Conservation (phyloP, 2,329 filamentous ascomycete genomes). For the Ciborinia camelliae region DNA sequence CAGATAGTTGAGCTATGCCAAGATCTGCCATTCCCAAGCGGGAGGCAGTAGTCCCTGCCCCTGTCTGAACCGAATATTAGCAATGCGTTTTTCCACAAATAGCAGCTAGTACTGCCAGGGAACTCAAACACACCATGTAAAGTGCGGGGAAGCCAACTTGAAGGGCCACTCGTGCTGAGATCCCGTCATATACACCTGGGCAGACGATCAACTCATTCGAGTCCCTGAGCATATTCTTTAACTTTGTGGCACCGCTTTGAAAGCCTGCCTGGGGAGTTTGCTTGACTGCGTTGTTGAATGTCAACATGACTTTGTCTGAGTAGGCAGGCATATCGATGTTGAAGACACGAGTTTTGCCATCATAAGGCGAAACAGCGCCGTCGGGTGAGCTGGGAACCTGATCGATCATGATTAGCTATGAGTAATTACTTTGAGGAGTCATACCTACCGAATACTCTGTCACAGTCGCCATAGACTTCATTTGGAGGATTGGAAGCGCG, state of each 20-base stretch:
- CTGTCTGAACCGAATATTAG: constrained; percentile 25
- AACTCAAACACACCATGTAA: constrained; percentile 56
- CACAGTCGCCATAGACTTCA: background rate
- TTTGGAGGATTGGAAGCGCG: constrained; percentile 4
- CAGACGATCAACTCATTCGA: constrained; percentile 19
- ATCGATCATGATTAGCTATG: background rate
- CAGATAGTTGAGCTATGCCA: constrained; percentile 48
- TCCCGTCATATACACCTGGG: constrained; percentile 67
- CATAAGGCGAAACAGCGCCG: constrained; percentile 1
- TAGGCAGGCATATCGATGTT: constrained; percentile 15
- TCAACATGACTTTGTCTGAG: constrained; percentile 16
- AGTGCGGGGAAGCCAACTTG: constrained; percentile 59
- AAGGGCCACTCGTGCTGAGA: constrained; percentile 61
- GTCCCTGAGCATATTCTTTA: constrained; percentile 17
- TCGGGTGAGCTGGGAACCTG: background rate
- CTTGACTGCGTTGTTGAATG: constrained; percentile 10
- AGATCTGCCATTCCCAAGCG: constrained; percentile 49
- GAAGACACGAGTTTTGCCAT: constrained; percentile 9
- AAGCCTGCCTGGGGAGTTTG: background rate
- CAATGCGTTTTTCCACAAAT: background rate
- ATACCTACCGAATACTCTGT: constrained; percentile 6
- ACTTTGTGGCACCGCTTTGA: constrained; percentile 16
- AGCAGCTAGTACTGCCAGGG: background rate
- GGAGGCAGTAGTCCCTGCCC: constrained; percentile 49
- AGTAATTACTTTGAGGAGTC: background rate